A percentile compares a stretch with the other conserved stretches of the same genome.
Evolutionary conservation across 2,329 filamentous ascomycete species (phyloP).

Genomic region (Colletotrichum sp.): DNA sequence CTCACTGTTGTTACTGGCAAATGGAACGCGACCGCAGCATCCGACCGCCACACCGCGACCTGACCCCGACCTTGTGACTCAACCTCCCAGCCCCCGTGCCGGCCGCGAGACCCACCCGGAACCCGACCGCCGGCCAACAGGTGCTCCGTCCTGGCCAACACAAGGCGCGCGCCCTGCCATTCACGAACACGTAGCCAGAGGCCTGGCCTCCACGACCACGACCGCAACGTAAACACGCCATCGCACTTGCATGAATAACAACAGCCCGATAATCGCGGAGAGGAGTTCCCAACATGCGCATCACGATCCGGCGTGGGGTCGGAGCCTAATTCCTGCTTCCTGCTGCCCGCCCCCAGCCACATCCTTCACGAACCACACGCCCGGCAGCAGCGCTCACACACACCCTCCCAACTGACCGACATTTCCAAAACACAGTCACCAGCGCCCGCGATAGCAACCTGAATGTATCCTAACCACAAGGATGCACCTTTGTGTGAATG

Average conservation of each 20-base stretch:
- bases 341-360: constrained; percentile 9
- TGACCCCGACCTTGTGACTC: constrained; percentile 12
- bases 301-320: neutral
- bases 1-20: neutral
- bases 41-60: neutral
- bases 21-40: neutral
- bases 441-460: neutral
- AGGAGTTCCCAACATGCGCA: neutral
- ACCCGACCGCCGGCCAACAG: constrained; percentile 7
- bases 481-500: neutral
- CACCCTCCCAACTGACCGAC: neutral
- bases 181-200: neutral
- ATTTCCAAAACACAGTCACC: neutral
- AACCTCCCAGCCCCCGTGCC: constrained; percentile 11
- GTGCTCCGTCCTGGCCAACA: neutral
- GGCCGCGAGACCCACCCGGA: constrained; percentile 12
- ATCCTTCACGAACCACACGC: constrained; percentile 7
- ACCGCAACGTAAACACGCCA: neutral
- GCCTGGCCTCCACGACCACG: neutral
- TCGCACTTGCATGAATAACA: neutral
- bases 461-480: neutral
- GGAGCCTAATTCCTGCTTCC: constrained; percentile 21
- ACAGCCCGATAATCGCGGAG: neutral
- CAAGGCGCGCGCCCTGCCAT: neutral
- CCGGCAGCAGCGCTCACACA: neutral